A percentile compares a stretch with the other conserved stretches of the same genome.
Conservation (phyloP, 129 eudicot genomes). For the Artemisia annua region DNA sequence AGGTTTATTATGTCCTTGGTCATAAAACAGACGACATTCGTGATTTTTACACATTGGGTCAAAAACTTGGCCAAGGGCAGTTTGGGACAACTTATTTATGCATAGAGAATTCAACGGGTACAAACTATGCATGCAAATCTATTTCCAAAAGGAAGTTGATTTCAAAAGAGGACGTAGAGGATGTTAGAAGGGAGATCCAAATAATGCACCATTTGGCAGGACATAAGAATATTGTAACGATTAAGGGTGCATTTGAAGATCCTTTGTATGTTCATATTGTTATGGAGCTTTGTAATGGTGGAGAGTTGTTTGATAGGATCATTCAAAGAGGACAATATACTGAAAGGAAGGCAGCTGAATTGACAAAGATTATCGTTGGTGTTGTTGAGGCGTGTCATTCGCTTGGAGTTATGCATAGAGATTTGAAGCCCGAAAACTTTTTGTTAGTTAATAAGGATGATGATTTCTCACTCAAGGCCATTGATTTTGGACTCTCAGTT, state of each 20-base stretch:
- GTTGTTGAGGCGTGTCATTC: constrained; percentile 43
- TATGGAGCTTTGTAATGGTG: constrained; percentile 40
- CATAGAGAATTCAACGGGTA: constrained; percentile 61
- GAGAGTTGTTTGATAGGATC: constrained; percentile 37
- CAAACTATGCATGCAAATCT: constrained; percentile 80
- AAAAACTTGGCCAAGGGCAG: constrained; percentile 85
- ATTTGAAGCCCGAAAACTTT: constrained; percentile 38
- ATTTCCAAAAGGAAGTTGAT: constrained; percentile 84
- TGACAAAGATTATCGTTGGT: constrained; percentile 36
- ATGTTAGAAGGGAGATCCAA: constrained; percentile 94
- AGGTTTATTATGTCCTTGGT: constrained; percentile 66
- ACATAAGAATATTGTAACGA: constrained; percentile 78
- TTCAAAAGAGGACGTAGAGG: constrained; percentile 85
- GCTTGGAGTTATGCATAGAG: constrained; percentile 72
- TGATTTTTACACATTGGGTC: constrained; percentile 74
- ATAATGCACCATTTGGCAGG: constrained; percentile 98
- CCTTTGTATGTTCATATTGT: constrained; percentile 45
- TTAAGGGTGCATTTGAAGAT: constrained; percentile 93
- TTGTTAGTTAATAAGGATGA: constrained; percentile 35
- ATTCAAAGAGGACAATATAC: constrained; percentile 35
- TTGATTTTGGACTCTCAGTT: constrained; percentile 41
- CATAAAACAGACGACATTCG: constrained; percentile 80
- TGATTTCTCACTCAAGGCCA: constrained; percentile 39
- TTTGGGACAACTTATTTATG: constrained; percentile 81
- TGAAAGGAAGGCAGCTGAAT: constrained; percentile 28